These are phyloP conservation scores for Erysimum cheiri DNA, from an alignment of 441 rosid genomes.

Conservation along the genomic window DNA sequence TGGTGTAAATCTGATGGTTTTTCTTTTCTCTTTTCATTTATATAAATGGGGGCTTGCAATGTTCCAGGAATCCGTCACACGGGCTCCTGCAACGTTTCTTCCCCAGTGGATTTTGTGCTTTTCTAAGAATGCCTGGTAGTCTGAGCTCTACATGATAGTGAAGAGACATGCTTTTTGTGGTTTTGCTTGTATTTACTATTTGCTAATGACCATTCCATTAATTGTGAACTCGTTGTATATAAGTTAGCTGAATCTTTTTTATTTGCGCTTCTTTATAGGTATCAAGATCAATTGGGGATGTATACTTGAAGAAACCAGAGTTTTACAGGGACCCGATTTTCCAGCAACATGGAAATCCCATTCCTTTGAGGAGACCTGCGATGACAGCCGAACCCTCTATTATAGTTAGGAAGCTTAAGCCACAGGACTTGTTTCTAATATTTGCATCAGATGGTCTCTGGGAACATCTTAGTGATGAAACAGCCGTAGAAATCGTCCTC, in stretches of 20 bases:
- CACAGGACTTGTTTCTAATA: slow-evolving; percentile 68
- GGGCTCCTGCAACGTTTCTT: slow-evolving; percentile 47
- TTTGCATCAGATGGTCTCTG: slow-evolving; percentile 88
- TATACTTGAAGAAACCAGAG: slow-evolving; percentile 74
- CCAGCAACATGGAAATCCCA: slow-evolving; percentile 57
- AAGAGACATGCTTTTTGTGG: slow-evolving; percentile 22
- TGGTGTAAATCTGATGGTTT: slow-evolving; percentile 16
- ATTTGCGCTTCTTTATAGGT: slow-evolving; percentile 50
- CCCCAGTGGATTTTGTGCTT: slow-evolving; percentile 23
- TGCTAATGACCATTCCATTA: slow-evolving; percentile 22
- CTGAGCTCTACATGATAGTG: slow-evolving; percentile 29
- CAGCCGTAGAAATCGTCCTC: slow-evolving; percentile 69
- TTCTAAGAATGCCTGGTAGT: slow-evolving; percentile 13
- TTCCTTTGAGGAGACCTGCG: slow-evolving; percentile 68
- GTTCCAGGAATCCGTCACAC: slow-evolving; percentile 51
- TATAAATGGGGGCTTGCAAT: slow-evolving; percentile 40
- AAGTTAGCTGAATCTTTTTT: slow-evolving; percentile 12
- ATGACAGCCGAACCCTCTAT: slow-evolving; percentile 78
- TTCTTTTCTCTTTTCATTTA: not conserved
- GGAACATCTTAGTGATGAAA: slow-evolving; percentile 79
- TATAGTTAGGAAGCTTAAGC: slow-evolving; percentile 56
- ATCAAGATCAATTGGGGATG: slow-evolving; percentile 79
- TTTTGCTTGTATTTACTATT: slow-evolving; percentile 24
- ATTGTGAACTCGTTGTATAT: slow-evolving; percentile 1
- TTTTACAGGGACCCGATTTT: slow-evolving; percentile 64